Conservation (phyloP, 768 basidiomycete genomes). For the Hygrocybe punicea region DNA sequence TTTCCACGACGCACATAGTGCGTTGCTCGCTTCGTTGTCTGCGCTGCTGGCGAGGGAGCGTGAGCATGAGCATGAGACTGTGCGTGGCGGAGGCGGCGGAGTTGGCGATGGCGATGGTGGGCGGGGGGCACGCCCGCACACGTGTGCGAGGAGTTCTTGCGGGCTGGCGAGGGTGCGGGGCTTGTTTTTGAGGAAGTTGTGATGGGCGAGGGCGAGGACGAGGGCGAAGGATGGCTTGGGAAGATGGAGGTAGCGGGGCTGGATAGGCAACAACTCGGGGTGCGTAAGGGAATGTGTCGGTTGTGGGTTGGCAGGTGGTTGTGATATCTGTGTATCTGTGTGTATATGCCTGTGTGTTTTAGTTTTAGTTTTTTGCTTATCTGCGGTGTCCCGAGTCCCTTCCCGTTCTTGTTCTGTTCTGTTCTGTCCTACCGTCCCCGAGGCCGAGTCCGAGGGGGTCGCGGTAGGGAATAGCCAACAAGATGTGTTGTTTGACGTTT, state of each 20-base stretch:
- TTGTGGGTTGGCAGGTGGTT: slow-evolving; percentile 66
- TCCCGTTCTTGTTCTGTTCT: too few relatives aligned
- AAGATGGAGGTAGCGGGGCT: slow-evolving; percentile 44
- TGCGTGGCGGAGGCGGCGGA: too few relatives aligned
- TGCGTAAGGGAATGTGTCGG: slow-evolving; percentile 56
- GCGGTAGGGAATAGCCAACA: too few relatives aligned
- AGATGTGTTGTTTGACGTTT: too few relatives aligned
- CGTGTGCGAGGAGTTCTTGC: slow-evolving; percentile 55
- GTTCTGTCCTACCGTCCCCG: too few relatives aligned
- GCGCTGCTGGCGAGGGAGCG: slow-evolving; percentile 44
- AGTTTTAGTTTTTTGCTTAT: too few relatives aligned
- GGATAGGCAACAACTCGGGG: slow-evolving; percentile 43
- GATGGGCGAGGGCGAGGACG: neutral
- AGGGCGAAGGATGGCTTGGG: slow-evolving; percentile 48
- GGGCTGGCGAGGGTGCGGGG: slow-evolving; percentile 37
- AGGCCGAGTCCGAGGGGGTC: too few relatives aligned
- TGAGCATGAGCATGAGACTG: too few relatives aligned
- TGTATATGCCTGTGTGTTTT: too few relatives aligned
- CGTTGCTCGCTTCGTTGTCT: slow-evolving; percentile 48
- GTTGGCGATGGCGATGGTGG: too few relatives aligned
- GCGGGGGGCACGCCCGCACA: slow-evolving; percentile 51
- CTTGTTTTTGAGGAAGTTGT: slow-evolving; percentile 46
- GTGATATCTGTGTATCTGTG: too few relatives aligned
- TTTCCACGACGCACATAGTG: slow-evolving; percentile 59
- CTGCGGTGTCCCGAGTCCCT: too few relatives aligned